These are phyloP conservation scores for Terana coerulea DNA, from an alignment of 768 basidiomycete genomes.

Conservation along the genomic window DNA sequence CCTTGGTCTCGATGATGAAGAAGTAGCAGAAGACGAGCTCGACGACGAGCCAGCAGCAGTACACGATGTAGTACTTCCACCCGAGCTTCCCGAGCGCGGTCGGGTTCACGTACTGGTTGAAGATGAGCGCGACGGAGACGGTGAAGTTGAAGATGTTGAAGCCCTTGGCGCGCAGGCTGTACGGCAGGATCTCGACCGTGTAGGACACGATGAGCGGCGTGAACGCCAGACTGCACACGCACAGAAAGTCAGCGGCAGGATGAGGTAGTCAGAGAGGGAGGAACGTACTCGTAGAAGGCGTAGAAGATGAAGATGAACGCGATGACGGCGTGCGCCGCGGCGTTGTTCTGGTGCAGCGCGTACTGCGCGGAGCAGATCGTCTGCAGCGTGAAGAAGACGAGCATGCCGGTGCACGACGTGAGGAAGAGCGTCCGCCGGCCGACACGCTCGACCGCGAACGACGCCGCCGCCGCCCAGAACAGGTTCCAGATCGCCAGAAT, in stretches of 20 bases:
- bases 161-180: conserved; percentile 79
- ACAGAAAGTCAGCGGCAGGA: not conserved
- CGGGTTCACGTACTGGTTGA: conserved; percentile 88
- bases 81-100: conserved; percentile 58
- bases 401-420: conserved; percentile 54
- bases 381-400: conserved; percentile 63
- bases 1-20: conserved; percentile 70
- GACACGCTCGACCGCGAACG: conserved; percentile 58
- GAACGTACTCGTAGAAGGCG: conserved; percentile 64
- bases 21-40: conserved; percentile 64
- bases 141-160: conserved; percentile 79
- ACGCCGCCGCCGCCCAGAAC: conserved; percentile 52
- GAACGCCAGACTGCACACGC: conserved; percentile 60
- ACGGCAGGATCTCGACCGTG: conserved; percentile 87
- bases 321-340: conserved; percentile 68
- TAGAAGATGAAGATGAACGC: conserved; percentile 85
- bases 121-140: conserved; percentile 76
- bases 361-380: conserved; percentile 63
- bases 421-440: conserved; percentile 74
- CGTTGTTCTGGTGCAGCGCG: conserved; percentile 34
- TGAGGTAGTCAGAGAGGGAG: not conserved
- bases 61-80: conserved; percentile 83
- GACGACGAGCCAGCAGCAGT: conserved; percentile 65
- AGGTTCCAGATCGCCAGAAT: conserved; percentile 85
- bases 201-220: conserved; percentile 84